Base-by-base conservation (phyloP, 768 basidiomycete genomes). In the Sutorius australiensis region DNA sequence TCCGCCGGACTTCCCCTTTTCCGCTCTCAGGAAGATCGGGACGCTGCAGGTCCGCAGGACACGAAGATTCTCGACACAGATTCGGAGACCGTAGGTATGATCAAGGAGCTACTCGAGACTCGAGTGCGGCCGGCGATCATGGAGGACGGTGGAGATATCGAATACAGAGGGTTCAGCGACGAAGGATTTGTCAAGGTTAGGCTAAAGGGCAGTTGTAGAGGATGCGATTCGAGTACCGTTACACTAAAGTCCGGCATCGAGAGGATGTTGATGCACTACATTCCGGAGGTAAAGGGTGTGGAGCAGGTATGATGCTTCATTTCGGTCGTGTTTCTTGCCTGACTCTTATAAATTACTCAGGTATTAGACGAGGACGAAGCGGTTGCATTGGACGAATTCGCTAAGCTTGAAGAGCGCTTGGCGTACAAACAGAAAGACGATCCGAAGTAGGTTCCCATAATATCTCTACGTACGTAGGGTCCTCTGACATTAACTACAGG, bases 111-210 rank as follows among this genome's bases (percentile, higher is more conserved):
- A 36, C 75, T 99, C 46, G 95, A 98, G 67, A 98, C 95, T 3
- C 76, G 97, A 13, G 93, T 99, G 16, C 76, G 97, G 50, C 97
- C 97, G 6, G 91, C 94, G 5, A 98, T 99, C 55, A 95, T 95
- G 90, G 97, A 98, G 69, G 95, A 99, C 51, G 97, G 97, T 0
- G 97, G 97, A 2, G 97, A 98, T 67, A 94, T 99, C 52, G 95
- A 98, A 72, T 99, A 90, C 68, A 81, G 87, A 33, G 94, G 92
- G 3, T 95, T 98, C 63, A 79, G 81, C 46, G 92, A 95, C 58
- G 83, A 82, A 19, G 90, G 89, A 3, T 63, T 89, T 30, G 95
- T 99, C 6, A 81, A 81, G 66, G 78, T 99, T 30, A 95, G 89
- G 70, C 77, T 99, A 55, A 98, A 98, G 77, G 97, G 97, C 28